phyloP scores from a whole-genome alignment of 2,329 filamentous ascomycete genomes.

The Epichloe sibirici region DNA sequence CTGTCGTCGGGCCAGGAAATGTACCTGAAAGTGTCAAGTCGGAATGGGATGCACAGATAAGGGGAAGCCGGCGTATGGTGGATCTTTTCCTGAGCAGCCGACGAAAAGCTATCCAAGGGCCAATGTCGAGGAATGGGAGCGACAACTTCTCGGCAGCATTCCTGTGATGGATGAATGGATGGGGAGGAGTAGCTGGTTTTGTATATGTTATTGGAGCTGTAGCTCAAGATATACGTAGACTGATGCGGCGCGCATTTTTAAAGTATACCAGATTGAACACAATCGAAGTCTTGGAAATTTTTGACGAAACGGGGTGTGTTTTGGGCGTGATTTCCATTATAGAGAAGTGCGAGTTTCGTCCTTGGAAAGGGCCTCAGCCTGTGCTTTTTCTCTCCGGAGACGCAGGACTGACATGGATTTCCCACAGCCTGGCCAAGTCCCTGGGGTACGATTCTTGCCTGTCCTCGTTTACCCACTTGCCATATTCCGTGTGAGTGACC shows the following conservation, averaged over 20 bases:
- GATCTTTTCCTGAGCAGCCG: constrained; percentile 41
- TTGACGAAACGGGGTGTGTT: background rate
- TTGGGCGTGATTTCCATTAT: background rate
- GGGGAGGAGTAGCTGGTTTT: background rate
- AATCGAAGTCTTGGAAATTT: background rate
- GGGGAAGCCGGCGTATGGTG: constrained; percentile 40
- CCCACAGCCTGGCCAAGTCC: constrained; percentile 26
- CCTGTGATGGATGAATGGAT: constrained; percentile 12
- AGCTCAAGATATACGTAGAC: background rate
- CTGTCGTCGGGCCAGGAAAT: background rate
- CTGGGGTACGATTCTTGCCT: constrained; percentile 20
- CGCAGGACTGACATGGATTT: constrained; percentile 28
- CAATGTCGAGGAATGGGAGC: constrained; percentile 12
- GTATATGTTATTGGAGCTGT: constrained; percentile 1
- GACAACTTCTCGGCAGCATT: constrained; percentile 20
- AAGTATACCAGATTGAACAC: no score
- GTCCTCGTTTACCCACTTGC: constrained; percentile 26
- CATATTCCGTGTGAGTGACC: constrained; percentile 30
- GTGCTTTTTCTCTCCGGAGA: background rate
- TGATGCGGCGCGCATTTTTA: background rate
- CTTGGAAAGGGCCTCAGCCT: background rate
- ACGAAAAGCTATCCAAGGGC: constrained; percentile 28
- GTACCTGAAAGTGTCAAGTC: constrained; percentile 1
- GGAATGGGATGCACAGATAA: constrained; percentile 20
- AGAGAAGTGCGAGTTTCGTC: background rate